Evolutionary conservation across 1,139 yeast species (phyloP).

Genomic region (Lodderomyces parapsilosis): DNA sequence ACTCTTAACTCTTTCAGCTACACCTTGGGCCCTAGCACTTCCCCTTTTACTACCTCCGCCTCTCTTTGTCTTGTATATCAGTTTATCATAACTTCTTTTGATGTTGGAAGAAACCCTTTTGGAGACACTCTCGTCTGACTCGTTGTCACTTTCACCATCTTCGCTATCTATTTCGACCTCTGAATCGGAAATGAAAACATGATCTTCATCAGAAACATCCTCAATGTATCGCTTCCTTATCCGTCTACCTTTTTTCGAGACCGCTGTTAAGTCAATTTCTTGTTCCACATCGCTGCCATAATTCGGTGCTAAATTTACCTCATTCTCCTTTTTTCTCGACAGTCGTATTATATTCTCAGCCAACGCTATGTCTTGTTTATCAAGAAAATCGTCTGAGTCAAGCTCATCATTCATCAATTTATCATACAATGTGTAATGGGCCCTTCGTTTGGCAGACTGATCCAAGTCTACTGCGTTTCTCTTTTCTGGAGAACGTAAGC

Average conservation of each 20-base stretch:
- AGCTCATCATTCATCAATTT: conserved; percentile 36
- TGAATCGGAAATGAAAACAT: conserved; percentile 4
- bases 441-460: conserved; percentile 50
- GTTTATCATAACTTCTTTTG: no score
- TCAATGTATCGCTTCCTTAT: conserved; percentile 17
- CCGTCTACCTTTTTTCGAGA: conserved; percentile 8
- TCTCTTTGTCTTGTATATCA: no score
- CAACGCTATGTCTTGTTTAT: conserved; percentile 38
- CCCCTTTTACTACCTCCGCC: conserved; percentile 8
- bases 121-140: background rate
- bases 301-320: conserved; percentile 5
- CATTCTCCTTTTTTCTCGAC: conserved; percentile 20
- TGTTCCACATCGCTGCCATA: conserved; percentile 33
- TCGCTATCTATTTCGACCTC: background rate
- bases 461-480: conserved; percentile 45
- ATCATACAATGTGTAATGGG: conserved; percentile 33
- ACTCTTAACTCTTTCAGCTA: conserved; percentile 33
- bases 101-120: background rate
- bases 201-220: conserved; percentile 23
- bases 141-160: conserved; percentile 13
- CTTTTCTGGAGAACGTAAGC: conserved; percentile 44
- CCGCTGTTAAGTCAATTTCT: conserved; percentile 27
- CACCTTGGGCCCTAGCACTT: conserved; percentile 9
- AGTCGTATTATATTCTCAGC: conserved; percentile 43
- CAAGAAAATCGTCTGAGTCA: conserved; percentile 26